Evolutionary conservation across 2,329 filamentous ascomycete genomes (phyloP).

Genomic region (Trichophyton schoenleinii): DNA sequence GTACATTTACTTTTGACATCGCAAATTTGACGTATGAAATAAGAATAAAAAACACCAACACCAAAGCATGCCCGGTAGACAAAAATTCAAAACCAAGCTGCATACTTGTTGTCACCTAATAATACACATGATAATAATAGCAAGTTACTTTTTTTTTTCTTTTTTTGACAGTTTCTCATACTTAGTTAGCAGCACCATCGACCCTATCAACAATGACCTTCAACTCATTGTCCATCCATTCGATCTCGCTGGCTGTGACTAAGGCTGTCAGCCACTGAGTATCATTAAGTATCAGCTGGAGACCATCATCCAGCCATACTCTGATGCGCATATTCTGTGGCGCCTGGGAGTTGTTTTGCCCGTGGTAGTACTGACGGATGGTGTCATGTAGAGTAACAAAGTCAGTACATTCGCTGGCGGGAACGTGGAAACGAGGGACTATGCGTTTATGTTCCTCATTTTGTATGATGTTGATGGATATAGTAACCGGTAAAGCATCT

Average conservation of each 20-base stretch:
- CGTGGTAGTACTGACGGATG: slow-evolving; percentile 18
- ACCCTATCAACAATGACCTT: slow-evolving; percentile 31
- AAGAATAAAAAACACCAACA: too few species aligned
- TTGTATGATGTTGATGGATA: slow-evolving; percentile 29
- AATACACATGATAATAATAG: too few species aligned
- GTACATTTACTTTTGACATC: too few species aligned
- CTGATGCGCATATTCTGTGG: slow-evolving; percentile 19
- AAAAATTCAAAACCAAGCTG: too few species aligned
- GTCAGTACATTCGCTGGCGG: slow-evolving; percentile 19
- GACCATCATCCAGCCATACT: slow-evolving; percentile 32
- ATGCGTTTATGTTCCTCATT: slow-evolving; percentile 26
- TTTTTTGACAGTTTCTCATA: neutral
- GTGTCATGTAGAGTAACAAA: slow-evolving; percentile 22
- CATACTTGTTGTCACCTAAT: too few species aligned
- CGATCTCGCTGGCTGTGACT: slow-evolving; percentile 30
- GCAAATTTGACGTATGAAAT: too few species aligned
- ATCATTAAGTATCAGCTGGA: slow-evolving; percentile 28
- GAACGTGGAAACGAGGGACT: slow-evolving; percentile 27
- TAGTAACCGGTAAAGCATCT: neutral
- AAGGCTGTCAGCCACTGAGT: slow-evolving; percentile 35
- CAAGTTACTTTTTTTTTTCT: too few species aligned
- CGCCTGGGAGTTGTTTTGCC: slow-evolving; percentile 9
- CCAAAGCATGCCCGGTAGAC: too few species aligned
- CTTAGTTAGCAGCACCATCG: neutral
- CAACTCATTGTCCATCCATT: slow-evolving; percentile 37